A percentile compares a stretch with the other conserved stretches of the same genome.
Evolutionary conservation across 1,284 basidiomycete genomes (phyloP).

Genomic region (Trichosporon faecale): DNA sequence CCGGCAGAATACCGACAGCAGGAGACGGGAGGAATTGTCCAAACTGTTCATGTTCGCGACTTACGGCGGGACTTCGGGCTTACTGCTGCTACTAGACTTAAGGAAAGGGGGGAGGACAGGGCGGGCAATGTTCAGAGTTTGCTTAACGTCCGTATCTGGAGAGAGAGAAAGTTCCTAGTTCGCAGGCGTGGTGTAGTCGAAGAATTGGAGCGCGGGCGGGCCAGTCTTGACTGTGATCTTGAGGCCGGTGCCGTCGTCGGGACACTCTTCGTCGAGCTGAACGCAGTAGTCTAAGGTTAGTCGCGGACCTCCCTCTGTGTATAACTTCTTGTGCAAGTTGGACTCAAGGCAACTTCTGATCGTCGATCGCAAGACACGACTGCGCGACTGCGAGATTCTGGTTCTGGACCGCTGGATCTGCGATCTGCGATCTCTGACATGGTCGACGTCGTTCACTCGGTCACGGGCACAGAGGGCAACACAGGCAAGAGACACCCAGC

Average conservation of each 20-base stretch:
- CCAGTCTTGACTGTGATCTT: neutral
- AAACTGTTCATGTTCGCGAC: too few relatives aligned
- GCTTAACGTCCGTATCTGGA: neutral
- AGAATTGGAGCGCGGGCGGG: neutral
- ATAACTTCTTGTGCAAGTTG: too few relatives aligned
- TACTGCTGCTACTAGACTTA: neutral
- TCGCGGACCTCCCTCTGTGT: neutral
- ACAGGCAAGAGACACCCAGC: too few relatives aligned
- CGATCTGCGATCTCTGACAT: neutral
- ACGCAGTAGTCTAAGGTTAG: neutral
- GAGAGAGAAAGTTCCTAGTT: neutral
- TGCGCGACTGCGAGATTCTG: too few relatives aligned
- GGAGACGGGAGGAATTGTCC: too few relatives aligned
- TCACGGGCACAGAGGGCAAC: too few relatives aligned
- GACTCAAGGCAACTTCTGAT: too few relatives aligned
- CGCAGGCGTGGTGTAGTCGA: neutral
- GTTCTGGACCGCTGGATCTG: too few relatives aligned
- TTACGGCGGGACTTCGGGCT: too few relatives aligned
- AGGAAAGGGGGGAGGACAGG: neutral
- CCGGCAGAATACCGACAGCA: too few relatives aligned
- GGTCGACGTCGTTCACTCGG: neutral
- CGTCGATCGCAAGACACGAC: neutral
- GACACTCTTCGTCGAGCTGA: neutral
- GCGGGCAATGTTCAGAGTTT: neutral
- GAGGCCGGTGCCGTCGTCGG: neutral